These are phyloP conservation scores for Fusarium hostae DNA, from an alignment of 2,329 filamentous ascomycete species.

Conservation along the genomic window DNA sequence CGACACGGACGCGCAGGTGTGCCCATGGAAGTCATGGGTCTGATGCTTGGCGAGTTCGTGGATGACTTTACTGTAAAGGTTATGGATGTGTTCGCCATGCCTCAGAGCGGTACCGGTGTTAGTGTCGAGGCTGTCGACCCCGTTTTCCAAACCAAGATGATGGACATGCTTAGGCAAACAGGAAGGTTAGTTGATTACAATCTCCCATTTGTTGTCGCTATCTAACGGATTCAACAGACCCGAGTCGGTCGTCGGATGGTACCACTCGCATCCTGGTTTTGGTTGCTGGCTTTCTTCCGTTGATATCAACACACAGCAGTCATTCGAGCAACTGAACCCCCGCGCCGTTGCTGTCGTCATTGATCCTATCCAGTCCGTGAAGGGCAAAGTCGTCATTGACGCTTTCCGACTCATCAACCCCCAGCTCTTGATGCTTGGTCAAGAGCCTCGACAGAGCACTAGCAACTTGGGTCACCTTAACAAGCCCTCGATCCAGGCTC, in stretches of 20 bases:
- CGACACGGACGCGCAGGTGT: conserved; percentile 97
- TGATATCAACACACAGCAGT: conserved; percentile 99
- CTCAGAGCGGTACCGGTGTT: conserved; percentile 96
- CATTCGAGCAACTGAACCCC: conserved; percentile 98
- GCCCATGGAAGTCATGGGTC: conserved; percentile 99
- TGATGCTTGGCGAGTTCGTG: conserved; percentile 99
- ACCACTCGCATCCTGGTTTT: conserved; percentile 98
- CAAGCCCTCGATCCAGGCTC: conserved; percentile 99
- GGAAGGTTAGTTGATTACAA: conserved; percentile 74
- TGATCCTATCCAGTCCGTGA: conserved; percentile 98
- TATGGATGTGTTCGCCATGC: conserved; percentile 99
- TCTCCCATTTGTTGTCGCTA: background rate
- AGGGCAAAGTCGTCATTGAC: conserved; percentile 99
- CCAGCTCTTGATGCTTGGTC: conserved; percentile 96
- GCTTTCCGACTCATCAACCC: conserved; percentile 99
- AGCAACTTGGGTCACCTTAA: conserved; percentile 98
- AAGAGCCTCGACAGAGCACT: conserved; percentile 96
- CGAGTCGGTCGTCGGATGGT: conserved; percentile 98
- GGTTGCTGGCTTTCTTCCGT: conserved; percentile 99
- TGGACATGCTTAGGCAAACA: conserved; percentile 99
- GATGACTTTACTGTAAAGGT: conserved; percentile 99
- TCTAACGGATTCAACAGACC: conserved; percentile 66
- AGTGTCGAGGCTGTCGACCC: conserved; percentile 98
- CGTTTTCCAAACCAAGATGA: conserved; percentile 99
- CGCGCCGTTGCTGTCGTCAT: conserved; percentile 97